Conservation (phyloP, 495 filamentous ascomycete genomes). For the Penicillium coprophilum region DNA sequence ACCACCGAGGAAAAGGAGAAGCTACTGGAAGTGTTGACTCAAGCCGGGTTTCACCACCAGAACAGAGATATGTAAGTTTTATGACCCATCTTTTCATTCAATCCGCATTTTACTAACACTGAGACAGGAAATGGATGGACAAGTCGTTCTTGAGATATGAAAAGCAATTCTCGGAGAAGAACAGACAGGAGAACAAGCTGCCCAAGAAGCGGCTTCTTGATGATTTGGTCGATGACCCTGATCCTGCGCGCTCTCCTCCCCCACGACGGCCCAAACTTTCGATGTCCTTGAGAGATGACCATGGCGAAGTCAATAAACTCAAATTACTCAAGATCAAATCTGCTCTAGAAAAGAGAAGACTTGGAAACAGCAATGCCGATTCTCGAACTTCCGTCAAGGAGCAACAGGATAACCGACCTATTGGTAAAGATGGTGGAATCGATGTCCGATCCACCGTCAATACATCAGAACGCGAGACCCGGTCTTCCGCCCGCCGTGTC, state of each 20-base stretch:
- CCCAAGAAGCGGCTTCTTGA: constrained; percentile 15
- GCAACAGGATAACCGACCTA: constrained; percentile 1
- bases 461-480: constrained; percentile 27
- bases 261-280: neutral
- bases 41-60: constrained; percentile 11
- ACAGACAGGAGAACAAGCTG: constrained; percentile 10
- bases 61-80: constrained; percentile 26
- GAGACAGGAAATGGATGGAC: constrained; percentile 37
- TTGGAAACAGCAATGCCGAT: constrained; percentile 3
- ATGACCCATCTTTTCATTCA: neutral
- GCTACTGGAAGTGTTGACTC: constrained; percentile 21
- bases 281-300: neutral
- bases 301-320: neutral
- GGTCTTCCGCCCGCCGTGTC: constrained; percentile 33
- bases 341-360: neutral
- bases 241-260: neutral
- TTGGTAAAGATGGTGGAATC: constrained; percentile 14
- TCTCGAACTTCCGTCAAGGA: constrained; percentile 2
- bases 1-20: constrained; percentile 19
- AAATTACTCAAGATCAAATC: neutral
- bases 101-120: constrained; percentile 11
- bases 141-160: constrained; percentile 32
- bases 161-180: constrained; percentile 7
- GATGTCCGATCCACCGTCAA: constrained; percentile 21
- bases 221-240: neutral